phyloP scores from a whole-genome alignment of 768 basidiomycete genomes.

The Hericium coralloides region DNA sequence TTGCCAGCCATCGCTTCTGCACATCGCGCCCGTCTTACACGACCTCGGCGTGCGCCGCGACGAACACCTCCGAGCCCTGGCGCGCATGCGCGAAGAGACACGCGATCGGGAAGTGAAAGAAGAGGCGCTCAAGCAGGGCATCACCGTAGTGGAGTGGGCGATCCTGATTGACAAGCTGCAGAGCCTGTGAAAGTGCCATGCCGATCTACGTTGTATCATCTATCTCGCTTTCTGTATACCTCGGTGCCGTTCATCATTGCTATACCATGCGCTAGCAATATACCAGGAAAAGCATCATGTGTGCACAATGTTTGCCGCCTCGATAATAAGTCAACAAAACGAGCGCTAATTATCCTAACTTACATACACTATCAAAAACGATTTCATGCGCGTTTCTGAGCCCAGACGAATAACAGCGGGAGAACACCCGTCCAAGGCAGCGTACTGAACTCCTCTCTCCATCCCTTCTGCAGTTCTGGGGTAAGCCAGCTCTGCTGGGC shows the following conservation, averaged over 20 bases:
- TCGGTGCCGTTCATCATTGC: not conserved
- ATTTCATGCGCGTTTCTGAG: constrained; percentile 1
- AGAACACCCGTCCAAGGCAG: not conserved
- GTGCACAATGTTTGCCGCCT: no score
- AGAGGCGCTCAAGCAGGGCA: constrained; percentile 55
- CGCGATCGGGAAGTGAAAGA: constrained; percentile 63
- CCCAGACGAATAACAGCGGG: constrained; percentile 1
- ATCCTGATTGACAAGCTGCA: constrained; percentile 61
- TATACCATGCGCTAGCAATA: no score
- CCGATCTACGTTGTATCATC: not conserved
- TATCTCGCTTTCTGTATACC: not conserved
- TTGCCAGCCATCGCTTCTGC: constrained; percentile 57
- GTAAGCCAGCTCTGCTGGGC: not conserved
- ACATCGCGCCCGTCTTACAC: constrained; percentile 48
- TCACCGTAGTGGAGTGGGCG: constrained; percentile 74
- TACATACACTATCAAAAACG: not conserved
- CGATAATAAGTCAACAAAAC: not conserved
- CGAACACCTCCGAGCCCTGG: constrained; percentile 57
- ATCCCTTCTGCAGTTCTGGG: constrained; percentile 1
- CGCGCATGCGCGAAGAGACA: constrained; percentile 52
- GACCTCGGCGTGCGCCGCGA: constrained; percentile 49
- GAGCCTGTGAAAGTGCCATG: constrained; percentile 13
- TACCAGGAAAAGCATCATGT: no score
- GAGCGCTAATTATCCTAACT: not conserved
- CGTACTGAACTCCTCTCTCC: not conserved